Percentiles rank a stretch among this genome's conserved stretches.
Conservation (phyloP, 768 basidiomycete genomes). For the Lactarius hatsudake region DNA sequence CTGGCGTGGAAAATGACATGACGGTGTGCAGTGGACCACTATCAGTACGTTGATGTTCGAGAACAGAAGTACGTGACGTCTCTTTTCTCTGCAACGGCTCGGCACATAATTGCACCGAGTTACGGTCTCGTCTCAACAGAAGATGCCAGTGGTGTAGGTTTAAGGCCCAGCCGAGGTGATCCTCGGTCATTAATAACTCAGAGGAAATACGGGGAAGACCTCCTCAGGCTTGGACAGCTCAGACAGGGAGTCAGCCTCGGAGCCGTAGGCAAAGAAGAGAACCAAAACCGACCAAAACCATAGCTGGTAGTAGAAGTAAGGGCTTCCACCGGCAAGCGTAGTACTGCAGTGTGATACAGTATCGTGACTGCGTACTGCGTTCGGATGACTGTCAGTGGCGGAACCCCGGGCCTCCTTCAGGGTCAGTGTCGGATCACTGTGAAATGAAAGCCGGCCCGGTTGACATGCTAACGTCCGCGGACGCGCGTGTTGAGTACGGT, state of each 20-base stretch:
- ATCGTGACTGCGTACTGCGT: not conserved
- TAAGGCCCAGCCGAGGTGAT: not conserved
- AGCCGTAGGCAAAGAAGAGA: not conserved
- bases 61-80: not conserved
- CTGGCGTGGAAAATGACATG: constrained; percentile 66
- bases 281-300: not conserved
- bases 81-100: not conserved
- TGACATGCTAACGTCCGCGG: not conserved
- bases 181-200: not conserved
- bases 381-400: not conserved
- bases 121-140: not conserved
- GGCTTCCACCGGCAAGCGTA: not conserved
- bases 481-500: too few species aligned
- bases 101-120: not conserved
- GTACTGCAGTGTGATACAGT: too few species aligned
- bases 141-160: not conserved
- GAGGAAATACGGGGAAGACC: not conserved
- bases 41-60: not conserved
- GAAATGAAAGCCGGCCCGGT: not conserved
- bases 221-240: not conserved
- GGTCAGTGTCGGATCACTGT: too few species aligned
- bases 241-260: not conserved
- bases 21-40: constrained; percentile 1
- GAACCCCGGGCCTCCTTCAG: not conserved
- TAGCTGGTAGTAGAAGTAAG: too few species aligned